Conservation (phyloP, 495 filamentous ascomycete genomes). For the Tetracladium marchalianum region DNA sequence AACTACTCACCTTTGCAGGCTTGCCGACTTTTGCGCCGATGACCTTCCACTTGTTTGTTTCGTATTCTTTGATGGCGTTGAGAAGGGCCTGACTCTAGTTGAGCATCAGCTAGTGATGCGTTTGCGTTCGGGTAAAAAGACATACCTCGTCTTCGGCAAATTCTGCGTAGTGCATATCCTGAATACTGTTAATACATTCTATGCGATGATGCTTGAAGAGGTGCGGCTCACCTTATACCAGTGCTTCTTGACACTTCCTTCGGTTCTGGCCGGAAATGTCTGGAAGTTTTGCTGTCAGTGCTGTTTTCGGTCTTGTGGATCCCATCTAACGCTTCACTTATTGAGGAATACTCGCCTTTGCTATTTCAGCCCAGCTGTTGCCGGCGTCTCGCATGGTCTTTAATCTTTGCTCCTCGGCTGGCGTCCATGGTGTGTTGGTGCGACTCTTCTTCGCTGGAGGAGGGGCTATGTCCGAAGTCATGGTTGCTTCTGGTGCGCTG, state of each 20-base stretch:
- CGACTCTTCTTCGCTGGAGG: constrained; percentile 75
- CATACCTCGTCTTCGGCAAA: constrained; percentile 95
- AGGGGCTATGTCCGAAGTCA: constrained; percentile 12
- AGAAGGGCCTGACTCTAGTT: constrained; percentile 71
- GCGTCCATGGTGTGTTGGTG: constrained; percentile 97
- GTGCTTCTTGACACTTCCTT: constrained; percentile 98
- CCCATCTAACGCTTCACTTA: background rate
- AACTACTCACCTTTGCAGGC: constrained; percentile 73
- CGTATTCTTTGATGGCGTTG: constrained; percentile 96
- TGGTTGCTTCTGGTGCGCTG: constrained; percentile 11
- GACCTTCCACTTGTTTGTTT: constrained; percentile 95
- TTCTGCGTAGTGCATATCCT: constrained; percentile 99
- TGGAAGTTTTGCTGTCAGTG: constrained; percentile 24
- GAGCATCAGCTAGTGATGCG: constrained; percentile 21
- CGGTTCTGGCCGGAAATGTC: constrained; percentile 87
- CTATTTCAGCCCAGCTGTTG: constrained; percentile 93
- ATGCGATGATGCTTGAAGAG: background rate
- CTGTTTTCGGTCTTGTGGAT: constrained; percentile 1
- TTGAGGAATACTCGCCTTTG: constrained; percentile 53
- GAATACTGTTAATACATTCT: constrained; percentile 4
- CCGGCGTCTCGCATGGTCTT: constrained; percentile 91
- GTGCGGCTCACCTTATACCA: constrained; percentile 81
- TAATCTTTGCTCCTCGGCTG: constrained; percentile 82
- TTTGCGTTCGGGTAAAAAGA: background rate
- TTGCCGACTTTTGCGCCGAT: constrained; percentile 96